Evolutionary conservation across 2,329 filamentous ascomycete genomes (phyloP).

Genomic region (Phaeosphaeria sp.): DNA sequence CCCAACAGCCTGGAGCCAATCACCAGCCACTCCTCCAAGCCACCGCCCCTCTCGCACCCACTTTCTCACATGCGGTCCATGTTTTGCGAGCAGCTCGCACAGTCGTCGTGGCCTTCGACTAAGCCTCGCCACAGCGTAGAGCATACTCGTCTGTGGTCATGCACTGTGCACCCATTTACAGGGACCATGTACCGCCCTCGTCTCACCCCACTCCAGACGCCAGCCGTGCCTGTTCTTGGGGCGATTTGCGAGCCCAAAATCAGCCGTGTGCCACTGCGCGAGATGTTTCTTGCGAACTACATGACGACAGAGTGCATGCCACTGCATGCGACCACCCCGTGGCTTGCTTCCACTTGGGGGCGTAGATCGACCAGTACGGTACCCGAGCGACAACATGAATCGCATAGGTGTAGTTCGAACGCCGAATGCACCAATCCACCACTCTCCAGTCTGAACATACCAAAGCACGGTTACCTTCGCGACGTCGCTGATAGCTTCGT

Average conservation of each 20-base stretch:
- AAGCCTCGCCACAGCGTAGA: slow-evolving; percentile 1
- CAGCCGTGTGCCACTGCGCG: neutral
- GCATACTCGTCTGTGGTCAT: slow-evolving; percentile 1
- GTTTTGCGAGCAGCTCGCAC: slow-evolving; percentile 1
- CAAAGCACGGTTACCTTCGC: neutral
- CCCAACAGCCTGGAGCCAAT: neutral
- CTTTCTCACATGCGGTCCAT: slow-evolving; percentile 15
- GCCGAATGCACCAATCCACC: neutral
- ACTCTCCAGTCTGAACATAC: neutral
- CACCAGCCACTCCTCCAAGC: neutral
- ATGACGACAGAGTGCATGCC: neutral
- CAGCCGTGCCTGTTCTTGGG: slow-evolving; percentile 7
- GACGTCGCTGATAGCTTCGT: neutral
- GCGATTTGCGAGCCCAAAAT: slow-evolving; percentile 6
- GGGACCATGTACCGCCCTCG: neutral
- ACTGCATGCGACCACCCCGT: neutral
- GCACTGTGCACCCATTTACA: neutral
- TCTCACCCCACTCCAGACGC: slow-evolving; percentile 16
- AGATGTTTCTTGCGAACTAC: neutral
- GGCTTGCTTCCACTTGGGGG: neutral
- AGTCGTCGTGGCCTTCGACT: neutral
- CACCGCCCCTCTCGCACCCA: neutral
- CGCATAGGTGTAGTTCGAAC: neutral
- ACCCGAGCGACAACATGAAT: neutral
- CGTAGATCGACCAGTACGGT: neutral